phyloP scores from a whole-genome alignment of 768 basidiomycete genomes.

The Naematelia encephala region DNA sequence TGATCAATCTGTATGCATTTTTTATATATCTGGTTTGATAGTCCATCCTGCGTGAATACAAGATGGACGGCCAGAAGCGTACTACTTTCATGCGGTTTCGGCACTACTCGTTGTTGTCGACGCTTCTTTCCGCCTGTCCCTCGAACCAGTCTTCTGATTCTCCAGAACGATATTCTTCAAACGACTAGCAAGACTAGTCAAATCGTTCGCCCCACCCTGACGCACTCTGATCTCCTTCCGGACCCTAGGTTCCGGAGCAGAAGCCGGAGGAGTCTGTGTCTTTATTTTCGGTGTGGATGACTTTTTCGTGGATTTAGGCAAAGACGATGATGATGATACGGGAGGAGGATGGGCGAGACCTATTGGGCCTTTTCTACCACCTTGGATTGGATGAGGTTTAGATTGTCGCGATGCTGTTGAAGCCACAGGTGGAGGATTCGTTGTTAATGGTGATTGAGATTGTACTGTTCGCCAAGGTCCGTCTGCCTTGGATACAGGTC shows the following conservation, averaged over 20 bases:
- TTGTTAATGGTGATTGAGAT: not conserved
- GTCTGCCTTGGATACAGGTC: not conserved
- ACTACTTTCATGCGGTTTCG: not conserved
- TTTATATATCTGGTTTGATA: too few relatives aligned
- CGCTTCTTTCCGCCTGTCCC: not conserved
- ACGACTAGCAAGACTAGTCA: slow-evolving; percentile 23
- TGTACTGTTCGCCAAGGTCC: not conserved
- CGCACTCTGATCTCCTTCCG: slow-evolving; percentile 36
- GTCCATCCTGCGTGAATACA: too few relatives aligned
- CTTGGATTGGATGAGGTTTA: slow-evolving; percentile 29
- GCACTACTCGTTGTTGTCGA: too few relatives aligned
- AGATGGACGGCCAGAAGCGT: too few relatives aligned
- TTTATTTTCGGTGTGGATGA: slow-evolving; percentile 1
- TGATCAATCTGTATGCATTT: not conserved
- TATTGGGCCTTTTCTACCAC: slow-evolving; percentile 25
- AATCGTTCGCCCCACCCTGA: slow-evolving; percentile 32
- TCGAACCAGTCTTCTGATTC: slow-evolving; percentile 14
- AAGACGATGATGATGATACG: not conserved
- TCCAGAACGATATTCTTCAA: slow-evolving; percentile 31
- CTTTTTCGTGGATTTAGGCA: not conserved
- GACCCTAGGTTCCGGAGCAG: slow-evolving; percentile 19
- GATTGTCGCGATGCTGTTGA: not conserved
- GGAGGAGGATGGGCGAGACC: slow-evolving; percentile 36
- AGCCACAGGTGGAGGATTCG: not conserved
- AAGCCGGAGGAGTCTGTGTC: not conserved